These are phyloP conservation scores for Coemansia sp. DNA, from an alignment of 192 early-diverging fungal genomes.

Conservation along the genomic window DNA sequence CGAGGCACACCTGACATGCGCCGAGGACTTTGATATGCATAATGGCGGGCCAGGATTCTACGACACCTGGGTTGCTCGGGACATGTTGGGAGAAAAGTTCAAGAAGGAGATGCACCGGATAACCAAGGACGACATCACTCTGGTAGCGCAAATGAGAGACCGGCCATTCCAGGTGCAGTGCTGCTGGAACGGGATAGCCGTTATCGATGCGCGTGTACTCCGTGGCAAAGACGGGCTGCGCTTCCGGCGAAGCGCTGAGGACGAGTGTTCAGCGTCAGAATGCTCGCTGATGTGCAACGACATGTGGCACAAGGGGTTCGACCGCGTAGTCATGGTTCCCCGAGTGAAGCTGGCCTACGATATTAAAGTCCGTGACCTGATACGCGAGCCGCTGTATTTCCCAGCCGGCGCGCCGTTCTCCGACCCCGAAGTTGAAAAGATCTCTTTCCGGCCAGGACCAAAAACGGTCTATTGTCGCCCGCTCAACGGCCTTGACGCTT, in stretches of 20 bases:
- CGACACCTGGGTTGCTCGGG: conserved; percentile 58
- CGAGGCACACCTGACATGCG: conserved; percentile 55
- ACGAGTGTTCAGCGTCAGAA: conserved; percentile 59
- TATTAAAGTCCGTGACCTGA: conserved; percentile 29
- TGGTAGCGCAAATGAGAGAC: conserved; percentile 14
- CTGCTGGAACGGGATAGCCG: conserved; percentile 58
- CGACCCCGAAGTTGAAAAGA: neutral
- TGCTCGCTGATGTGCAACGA: conserved; percentile 59
- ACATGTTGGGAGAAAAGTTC: conserved; percentile 49
- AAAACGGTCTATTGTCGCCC: conserved; percentile 45
- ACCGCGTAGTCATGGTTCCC: conserved; percentile 49
- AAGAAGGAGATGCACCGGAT: conserved; percentile 30
- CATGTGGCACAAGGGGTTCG: conserved; percentile 36
- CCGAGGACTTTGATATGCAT: conserved; percentile 49
- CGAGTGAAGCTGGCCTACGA: conserved; percentile 52
- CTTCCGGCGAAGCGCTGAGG: conserved; percentile 20
- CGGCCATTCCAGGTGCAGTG: conserved; percentile 56
- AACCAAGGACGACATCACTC: conserved; percentile 29
- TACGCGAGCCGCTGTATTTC: conserved; percentile 21
- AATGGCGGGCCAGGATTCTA: conserved; percentile 31
- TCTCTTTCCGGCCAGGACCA: conserved; percentile 35
- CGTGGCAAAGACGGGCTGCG: conserved; percentile 6
- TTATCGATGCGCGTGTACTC: conserved; percentile 49
- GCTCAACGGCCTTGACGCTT: conserved; percentile 19
- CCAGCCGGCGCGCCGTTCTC: conserved; percentile 28